Conservation (phyloP, 495 filamentous ascomycete genomes). For the Penicillium steckii region DNA sequence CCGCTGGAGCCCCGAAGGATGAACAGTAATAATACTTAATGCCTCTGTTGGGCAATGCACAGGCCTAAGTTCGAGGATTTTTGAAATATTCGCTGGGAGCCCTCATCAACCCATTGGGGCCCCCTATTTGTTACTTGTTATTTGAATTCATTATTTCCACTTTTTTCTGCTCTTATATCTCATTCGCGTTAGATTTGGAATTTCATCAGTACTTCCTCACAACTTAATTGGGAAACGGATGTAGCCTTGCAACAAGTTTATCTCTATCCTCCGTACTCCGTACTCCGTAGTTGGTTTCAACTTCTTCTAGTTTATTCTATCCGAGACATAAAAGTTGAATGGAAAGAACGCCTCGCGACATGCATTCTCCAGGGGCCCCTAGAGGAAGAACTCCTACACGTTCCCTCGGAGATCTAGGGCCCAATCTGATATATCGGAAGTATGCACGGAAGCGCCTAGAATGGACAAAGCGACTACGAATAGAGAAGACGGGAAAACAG, state of each 20-base stretch:
- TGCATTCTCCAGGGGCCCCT: too few species aligned
- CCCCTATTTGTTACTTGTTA: neutral
- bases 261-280: neutral
- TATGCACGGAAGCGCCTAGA: too few species aligned
- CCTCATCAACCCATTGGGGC: neutral
- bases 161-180: neutral
- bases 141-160: neutral
- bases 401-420: too few species aligned
- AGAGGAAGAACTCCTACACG: too few species aligned
- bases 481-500: too few species aligned
- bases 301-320: too few species aligned
- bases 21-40: neutral
- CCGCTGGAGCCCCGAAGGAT: neutral
- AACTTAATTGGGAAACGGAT: neutral
- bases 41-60: neutral
- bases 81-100: neutral
- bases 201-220: neutral
- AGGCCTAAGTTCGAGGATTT: neutral
- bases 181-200: neutral
- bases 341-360: too few species aligned
- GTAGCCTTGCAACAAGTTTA: neutral
- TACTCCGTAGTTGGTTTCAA: too few species aligned
- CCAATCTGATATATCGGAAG: too few species aligned
- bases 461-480: too few species aligned
- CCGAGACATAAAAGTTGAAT: too few species aligned